A percentile compares a stretch with the other conserved stretches of the same genome.
These are phyloP conservation scores for Aulographum hederae DNA, from an alignment of 2,329 filamentous ascomycete species.

Conservation along the genomic window DNA sequence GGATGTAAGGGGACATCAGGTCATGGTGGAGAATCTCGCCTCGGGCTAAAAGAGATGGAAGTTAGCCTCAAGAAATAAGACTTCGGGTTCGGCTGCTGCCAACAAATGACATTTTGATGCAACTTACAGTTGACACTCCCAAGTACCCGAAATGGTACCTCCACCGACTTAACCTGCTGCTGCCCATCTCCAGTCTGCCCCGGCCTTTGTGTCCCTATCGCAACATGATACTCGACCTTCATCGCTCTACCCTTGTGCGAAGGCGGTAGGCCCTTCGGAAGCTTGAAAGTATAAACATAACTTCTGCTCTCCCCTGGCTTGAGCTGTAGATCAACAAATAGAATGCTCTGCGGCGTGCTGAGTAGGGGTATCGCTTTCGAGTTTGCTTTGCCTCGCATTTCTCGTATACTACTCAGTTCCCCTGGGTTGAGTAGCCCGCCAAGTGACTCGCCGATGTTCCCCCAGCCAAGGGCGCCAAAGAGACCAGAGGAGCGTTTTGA, in stretches of 20 bases:
- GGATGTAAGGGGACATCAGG: conserved; percentile 81
- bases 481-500: conserved; percentile 61
- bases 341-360: conserved; percentile 86
- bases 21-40: conserved; percentile 87
- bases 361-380: conserved; percentile 77
- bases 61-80: no score
- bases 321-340: conserved; percentile 85
- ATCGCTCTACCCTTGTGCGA: conserved; percentile 82
- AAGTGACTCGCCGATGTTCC: conserved; percentile 70
- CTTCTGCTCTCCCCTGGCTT: conserved; percentile 75
- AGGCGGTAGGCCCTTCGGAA: conserved; percentile 80
- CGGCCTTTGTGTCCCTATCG: conserved; percentile 78
- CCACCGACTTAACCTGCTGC: conserved; percentile 69
- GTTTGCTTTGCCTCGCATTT: conserved; percentile 78
- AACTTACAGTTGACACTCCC: conserved; percentile 63
- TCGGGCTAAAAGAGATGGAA: conserved; percentile 35
- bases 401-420: conserved; percentile 83
- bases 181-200: conserved; percentile 54
- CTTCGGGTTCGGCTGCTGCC: no score
- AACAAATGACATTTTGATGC: no score
- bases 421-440: conserved; percentile 72
- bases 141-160: conserved; percentile 80
- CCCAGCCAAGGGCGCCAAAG: conserved; percentile 73
- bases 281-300: conserved; percentile 70
- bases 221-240: conserved; percentile 79